Evolutionary conservation across 768 basidiomycete genomes (phyloP).

Genomic region (Phaeolepiota aurea): DNA sequence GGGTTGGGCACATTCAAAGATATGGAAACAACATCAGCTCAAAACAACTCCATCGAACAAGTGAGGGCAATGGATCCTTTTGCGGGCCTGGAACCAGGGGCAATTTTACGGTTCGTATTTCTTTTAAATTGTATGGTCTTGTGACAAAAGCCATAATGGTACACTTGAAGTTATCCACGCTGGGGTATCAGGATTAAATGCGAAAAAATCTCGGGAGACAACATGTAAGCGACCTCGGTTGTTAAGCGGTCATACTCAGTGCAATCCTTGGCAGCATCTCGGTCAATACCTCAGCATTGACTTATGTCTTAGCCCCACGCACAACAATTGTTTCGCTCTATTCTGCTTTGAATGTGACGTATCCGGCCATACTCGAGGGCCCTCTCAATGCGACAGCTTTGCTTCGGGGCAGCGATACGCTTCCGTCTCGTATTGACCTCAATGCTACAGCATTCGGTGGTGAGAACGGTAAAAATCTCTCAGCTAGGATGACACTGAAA

Average conservation of each 20-base stretch:
- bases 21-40: conserved; percentile 13
- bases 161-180: conserved; percentile 20
- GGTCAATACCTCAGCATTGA: conserved; percentile 12
- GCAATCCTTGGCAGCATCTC: conserved; percentile 6
- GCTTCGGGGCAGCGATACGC: conserved; percentile 13
- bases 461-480: conserved; percentile 5
- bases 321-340: conserved; percentile 22
- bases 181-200: conserved; percentile 34
- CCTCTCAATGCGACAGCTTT: conserved; percentile 15
- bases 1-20: conserved; percentile 31
- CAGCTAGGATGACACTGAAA: background rate
- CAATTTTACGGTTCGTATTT: conserved; percentile 16
- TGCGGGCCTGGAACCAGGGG: conserved; percentile 16
- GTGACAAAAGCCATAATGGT: background rate
- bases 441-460: conserved; percentile 16
- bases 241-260: no score
- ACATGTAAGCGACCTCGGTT: conserved; percentile 1
- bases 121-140: background rate
- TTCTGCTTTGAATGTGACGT: conserved; percentile 18
- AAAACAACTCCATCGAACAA: conserved; percentile 5
- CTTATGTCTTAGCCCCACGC: conserved; percentile 28
- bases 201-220: conserved; percentile 19
- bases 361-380: conserved; percentile 16
- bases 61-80: conserved; percentile 2
- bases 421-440: conserved; percentile 14